Conservation (phyloP, 1,139 yeast genomes). For the Chernovozyma aurita region DNA sequence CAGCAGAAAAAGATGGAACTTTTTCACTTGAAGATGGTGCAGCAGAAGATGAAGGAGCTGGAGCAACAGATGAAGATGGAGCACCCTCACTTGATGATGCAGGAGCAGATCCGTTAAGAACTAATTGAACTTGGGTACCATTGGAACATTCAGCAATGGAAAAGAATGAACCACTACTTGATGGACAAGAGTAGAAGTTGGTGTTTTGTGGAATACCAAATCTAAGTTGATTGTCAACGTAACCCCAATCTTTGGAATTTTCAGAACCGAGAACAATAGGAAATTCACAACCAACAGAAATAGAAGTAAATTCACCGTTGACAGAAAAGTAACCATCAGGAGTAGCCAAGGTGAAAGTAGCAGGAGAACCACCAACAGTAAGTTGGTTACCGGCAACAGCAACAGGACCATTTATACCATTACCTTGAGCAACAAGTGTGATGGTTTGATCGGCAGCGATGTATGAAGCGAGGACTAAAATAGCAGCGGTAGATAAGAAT, state of each 20-base stretch:
- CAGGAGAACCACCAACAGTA: constrained; percentile 16
- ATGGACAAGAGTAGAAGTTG: constrained; percentile 24
- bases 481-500: constrained; percentile 17
- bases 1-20: too few species aligned
- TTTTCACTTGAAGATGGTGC: constrained; percentile 8
- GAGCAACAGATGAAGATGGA: constrained; percentile 10
- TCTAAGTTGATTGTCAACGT: constrained; percentile 23
- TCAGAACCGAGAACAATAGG: constrained; percentile 10
- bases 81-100: constrained; percentile 7
- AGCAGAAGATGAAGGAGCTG: constrained; percentile 9
- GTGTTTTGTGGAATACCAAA: constrained; percentile 13
- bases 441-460: constrained; percentile 29
- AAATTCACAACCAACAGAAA: constrained; percentile 12
- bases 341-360: constrained; percentile 22
- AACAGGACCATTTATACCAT: constrained; percentile 19
- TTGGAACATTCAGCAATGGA: constrained; percentile 13
- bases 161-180: constrained; percentile 10
- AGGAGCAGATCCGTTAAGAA: neutral
- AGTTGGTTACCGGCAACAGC: constrained; percentile 13
- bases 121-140: constrained; percentile 9
- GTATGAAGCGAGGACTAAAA: constrained; percentile 23
- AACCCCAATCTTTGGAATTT: constrained; percentile 27
- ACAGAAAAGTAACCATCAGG: constrained; percentile 26
- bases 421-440: constrained; percentile 25
- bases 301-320: constrained; percentile 17